Evolutionary conservation across 2,329 filamentous ascomycete species (phyloP), one percentile per base, ranked within the genome.

Genomic region (Phaeosphaeriaceae sp.): DNA sequence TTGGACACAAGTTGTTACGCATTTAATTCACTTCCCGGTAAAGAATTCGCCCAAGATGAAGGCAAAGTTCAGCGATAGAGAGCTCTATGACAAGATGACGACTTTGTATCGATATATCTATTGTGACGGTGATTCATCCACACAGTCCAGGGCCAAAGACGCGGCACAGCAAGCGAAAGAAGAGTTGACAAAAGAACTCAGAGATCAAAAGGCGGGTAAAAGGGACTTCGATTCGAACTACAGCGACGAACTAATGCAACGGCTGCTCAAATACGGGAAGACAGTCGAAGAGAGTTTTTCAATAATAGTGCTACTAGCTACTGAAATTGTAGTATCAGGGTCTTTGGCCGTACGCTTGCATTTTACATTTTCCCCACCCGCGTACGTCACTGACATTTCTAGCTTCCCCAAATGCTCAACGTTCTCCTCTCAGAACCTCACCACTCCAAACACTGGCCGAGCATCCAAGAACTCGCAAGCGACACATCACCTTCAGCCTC

Each of bases 41-140:
- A 66, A 64, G 36, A 16, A 40, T 13, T 50, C 42, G 12, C 52
- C 56, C 26, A 54, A 62, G 33, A 54, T 58, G 13, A 52, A 59
- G 2, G 34, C 47, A 11, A 55, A 48, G 8, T 57, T 67, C 26
- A 58, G 58, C 26, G 54, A 55, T 23, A 53, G 60, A 28, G 50
- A 66, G 35, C 49, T 70, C 6, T 68, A 65, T 49, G 50, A 66
- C 7, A 57, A 60, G 8, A 46, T 70, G 30, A 53, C 56, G 13
- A 48, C 58, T 32, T 50, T 69, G 15, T 71, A 67, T 41, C 54
- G 58, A 7, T 69, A 64, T 46, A 58, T 67, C 21, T 71, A 69
- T 54, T 47, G 64, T 13, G 64, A 69, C 45, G 42, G 50, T 28
- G 62, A 70, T 34, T 50, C 64, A 4, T 56, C 60, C 4, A 55